Conservation (phyloP, 768 basidiomycete species). For the Leucosporidium creatinivorum region DNA sequence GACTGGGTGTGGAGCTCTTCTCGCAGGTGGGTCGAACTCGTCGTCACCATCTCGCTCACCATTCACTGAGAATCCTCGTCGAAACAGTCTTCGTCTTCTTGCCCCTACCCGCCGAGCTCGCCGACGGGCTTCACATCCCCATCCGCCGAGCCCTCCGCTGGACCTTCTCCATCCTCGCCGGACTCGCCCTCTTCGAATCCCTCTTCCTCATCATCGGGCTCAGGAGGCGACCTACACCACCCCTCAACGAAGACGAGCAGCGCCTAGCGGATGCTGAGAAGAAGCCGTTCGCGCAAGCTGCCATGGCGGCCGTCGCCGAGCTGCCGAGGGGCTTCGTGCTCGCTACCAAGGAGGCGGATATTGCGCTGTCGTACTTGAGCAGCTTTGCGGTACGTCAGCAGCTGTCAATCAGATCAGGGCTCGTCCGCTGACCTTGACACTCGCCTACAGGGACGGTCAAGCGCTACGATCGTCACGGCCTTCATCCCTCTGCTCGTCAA, state of each 20-base stretch:
- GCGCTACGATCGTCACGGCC: constrained; percentile 14
- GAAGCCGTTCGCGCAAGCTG: background rate
- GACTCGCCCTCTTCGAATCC: background rate
- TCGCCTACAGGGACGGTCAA: constrained; percentile 3
- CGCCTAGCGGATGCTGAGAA: background rate
- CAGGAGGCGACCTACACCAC: background rate
- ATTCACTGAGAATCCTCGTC: too few species aligned
- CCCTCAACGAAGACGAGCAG: background rate
- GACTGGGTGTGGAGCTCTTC: constrained; percentile 15
- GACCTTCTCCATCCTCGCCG: constrained; percentile 18
- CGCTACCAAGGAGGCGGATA: constrained; percentile 1
- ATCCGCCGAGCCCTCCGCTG: background rate
- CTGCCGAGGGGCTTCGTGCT: constrained; percentile 16
- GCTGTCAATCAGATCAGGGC: too few species aligned
- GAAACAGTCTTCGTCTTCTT: constrained; percentile 28
- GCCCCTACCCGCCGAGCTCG: constrained; percentile 11
- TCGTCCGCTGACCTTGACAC: background rate
- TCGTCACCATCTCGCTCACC: too few species aligned
- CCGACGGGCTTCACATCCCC: background rate
- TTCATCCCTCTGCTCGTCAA: constrained; percentile 18
- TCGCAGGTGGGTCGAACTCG: constrained; percentile 16
- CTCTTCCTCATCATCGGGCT: background rate
- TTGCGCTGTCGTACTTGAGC: constrained; percentile 2
- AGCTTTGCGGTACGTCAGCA: constrained; percentile 19
- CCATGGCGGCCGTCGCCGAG: too few species aligned